Percentiles rank a stretch among this genome's conserved stretches.
These are phyloP conservation scores for Betula pendula DNA, from an alignment of 306 rosid species.

Conservation along the genomic window DNA sequence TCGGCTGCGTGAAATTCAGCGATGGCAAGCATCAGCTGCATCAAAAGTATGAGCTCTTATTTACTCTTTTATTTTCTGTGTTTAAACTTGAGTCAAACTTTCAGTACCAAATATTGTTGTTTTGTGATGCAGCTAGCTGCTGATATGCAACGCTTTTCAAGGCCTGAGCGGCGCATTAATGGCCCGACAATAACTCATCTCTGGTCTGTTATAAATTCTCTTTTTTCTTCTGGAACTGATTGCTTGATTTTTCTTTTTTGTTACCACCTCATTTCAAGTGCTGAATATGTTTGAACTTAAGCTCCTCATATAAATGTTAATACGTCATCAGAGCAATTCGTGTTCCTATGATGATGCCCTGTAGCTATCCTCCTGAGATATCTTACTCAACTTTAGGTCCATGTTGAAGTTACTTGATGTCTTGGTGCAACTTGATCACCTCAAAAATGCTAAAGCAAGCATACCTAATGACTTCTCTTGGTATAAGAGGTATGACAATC, in stretches of 20 bases:
- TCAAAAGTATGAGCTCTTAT: constrained; percentile 54
- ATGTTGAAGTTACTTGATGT: constrained; percentile 95
- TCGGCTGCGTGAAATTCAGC: constrained; percentile 93
- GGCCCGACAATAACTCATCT: constrained; percentile 96
- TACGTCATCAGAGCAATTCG: background rate
- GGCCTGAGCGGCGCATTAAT: constrained; percentile 96
- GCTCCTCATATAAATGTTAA: constrained; percentile 7
- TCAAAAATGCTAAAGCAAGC: constrained; percentile 97
- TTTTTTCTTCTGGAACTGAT: constrained; percentile 7
- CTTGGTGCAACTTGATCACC: constrained; percentile 98
- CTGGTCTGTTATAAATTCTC: constrained; percentile 56
- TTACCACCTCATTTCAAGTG: constrained; percentile 4
- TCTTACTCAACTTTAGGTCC: constrained; percentile 63
- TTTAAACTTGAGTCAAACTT: constrained; percentile 17
- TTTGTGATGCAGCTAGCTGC: constrained; percentile 77
- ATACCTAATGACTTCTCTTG: constrained; percentile 99
- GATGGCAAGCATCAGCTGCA: constrained; percentile 97
- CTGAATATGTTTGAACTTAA: constrained; percentile 1
- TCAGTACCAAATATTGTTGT: constrained; percentile 22
- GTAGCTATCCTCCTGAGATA: constrained; percentile 12
- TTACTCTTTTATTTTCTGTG: constrained; percentile 19
- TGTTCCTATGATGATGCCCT: background rate
- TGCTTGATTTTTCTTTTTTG: constrained; percentile 5
- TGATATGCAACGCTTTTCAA: constrained; percentile 98
- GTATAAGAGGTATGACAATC: constrained; percentile 78